Base-by-base conservation (phyloP, 345 rosid species). In the Heritiera littoralis region DNA sequence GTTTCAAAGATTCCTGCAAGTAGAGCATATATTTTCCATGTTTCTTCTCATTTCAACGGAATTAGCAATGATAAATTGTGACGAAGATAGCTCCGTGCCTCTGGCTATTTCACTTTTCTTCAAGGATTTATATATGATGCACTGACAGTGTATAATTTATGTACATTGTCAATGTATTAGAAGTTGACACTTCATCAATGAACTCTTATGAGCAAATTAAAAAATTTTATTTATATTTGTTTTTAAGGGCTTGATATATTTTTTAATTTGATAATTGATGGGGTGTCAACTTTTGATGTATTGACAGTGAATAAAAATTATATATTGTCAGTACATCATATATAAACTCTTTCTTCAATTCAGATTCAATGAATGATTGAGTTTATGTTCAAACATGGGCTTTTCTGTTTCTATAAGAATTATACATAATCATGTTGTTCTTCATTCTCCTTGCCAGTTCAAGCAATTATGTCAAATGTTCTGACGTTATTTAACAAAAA, bases 61-160 rank as follows among this genome's bases (percentile, higher is more conserved):
- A 69, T 74, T 79, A 79, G 83, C 80, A 51, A 61, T 68, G 80
- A 55, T 74, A 74, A 14, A 35, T 65, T 63, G 41, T 60, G 72
- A 66, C 59, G 32, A 48, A 68, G 40, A 51, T 66, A 74, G 78
- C 48, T 72, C 23, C n/a, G 8, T 38, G 48, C 56, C 9, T 9
- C 32, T 46, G 59, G 23, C 43, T 72, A 9, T 43, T 60, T 68
- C n/a, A 52, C 58, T 63, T 76, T 30, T 30, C 46, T n/a, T 23
- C 28, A 23, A 23, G 0, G 28, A 23, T 23, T 23, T 23, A 23
- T 23, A 23, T 23, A 23, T 23, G 0, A 23, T 23, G 28, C 28
- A 23, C 0, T 23, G 28, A 23, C 28, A 23, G 28, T 23, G 28
- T 23, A 23, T 23, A 0, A 23, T 23, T 23, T 23, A 23, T 23